Percentiles rank a stretch among this genome's conserved stretches.
Evolutionary conservation across 1,139 yeast genomes (phyloP).

Genomic region (Geotrichum macrosporum): DNA sequence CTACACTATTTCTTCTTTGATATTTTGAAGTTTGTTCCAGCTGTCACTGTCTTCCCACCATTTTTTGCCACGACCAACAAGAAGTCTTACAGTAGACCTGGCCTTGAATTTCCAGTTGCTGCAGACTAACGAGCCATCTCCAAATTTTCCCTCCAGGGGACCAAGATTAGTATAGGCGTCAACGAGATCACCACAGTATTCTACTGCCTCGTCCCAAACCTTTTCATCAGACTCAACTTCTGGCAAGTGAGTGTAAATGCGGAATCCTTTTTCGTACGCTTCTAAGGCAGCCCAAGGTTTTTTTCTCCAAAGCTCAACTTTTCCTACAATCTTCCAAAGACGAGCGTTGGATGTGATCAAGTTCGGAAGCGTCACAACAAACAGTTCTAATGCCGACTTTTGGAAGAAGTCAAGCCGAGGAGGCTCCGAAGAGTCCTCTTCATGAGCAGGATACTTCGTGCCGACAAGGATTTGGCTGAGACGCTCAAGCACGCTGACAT

Average conservation of each 20-base stretch:
- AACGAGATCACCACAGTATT: constrained; percentile 69
- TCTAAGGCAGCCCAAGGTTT: constrained; percentile 86
- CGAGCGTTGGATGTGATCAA: constrained; percentile 68
- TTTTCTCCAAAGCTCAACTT: constrained; percentile 81
- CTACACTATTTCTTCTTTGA: constrained; percentile 44
- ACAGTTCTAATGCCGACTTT: constrained; percentile 60
- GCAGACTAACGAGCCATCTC: constrained; percentile 80
- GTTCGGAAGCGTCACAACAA: constrained; percentile 61
- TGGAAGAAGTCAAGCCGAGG: constrained; percentile 43
- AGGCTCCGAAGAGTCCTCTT: constrained; percentile 14
- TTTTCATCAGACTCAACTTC: constrained; percentile 58
- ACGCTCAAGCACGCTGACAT: constrained; percentile 70
- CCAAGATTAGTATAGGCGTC: constrained; percentile 89
- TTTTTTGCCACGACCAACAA: constrained; percentile 73
- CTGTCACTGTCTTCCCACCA: constrained; percentile 80
- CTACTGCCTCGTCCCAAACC: constrained; percentile 78
- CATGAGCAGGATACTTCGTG: constrained; percentile 47
- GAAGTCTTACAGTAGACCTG: constrained; percentile 61
- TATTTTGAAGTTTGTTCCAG: constrained; percentile 58
- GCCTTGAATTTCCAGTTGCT: constrained; percentile 90
- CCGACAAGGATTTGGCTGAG: constrained; percentile 61
- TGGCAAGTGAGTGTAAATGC: constrained; percentile 62
- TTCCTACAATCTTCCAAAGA: constrained; percentile 79
- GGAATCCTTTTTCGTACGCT: constrained; percentile 79
- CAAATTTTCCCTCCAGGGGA: constrained; percentile 77